phyloP scores from a whole-genome alignment of 1,284 basidiomycete genomes.

The Paramarasmius palmivorus region DNA sequence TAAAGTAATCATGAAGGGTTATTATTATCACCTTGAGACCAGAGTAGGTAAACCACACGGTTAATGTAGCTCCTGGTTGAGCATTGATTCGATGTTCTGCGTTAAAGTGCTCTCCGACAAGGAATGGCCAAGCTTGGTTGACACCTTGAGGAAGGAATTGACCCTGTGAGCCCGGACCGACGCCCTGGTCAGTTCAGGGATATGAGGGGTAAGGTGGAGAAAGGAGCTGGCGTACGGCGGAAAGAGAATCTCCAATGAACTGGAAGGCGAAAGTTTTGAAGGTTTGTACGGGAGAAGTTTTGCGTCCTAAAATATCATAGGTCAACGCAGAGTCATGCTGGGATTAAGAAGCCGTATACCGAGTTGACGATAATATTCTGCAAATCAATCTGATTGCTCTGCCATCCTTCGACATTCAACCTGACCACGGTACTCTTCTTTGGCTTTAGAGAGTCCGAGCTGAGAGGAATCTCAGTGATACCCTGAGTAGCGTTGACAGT shows the following conservation, averaged over 20 bases:
- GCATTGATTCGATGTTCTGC: slow-evolving; percentile 52
- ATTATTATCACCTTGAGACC: no score
- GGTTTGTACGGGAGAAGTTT: slow-evolving; percentile 45
- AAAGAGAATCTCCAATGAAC: slow-evolving; percentile 61
- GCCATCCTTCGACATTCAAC: slow-evolving; percentile 57
- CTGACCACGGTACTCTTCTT: slow-evolving; percentile 36
- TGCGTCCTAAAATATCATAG: slow-evolving; percentile 37
- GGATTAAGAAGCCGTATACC: slow-evolving; percentile 31
- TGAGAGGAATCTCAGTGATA: slow-evolving; percentile 43
- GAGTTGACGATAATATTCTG: slow-evolving; percentile 46
- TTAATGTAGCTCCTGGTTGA: slow-evolving; percentile 54
- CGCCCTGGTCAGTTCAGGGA: background rate
- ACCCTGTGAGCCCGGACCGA: slow-evolving; percentile 35
- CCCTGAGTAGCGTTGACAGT: slow-evolving; percentile 52
- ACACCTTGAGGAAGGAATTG: slow-evolving; percentile 54
- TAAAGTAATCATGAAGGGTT: no score
- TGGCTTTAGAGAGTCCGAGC: background rate
- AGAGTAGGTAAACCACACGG: slow-evolving; percentile 28
- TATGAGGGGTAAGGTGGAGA: background rate
- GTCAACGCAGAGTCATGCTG: background rate
- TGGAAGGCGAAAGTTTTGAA: slow-evolving; percentile 49
- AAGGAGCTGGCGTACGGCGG: slow-evolving; percentile 38
- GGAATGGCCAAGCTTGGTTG: slow-evolving; percentile 59
- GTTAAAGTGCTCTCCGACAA: slow-evolving; percentile 52
- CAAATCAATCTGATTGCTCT: slow-evolving; percentile 57